Conservation (phyloP, 371 early-diverging fungal genomes). For the Mucor racemosus region DNA sequence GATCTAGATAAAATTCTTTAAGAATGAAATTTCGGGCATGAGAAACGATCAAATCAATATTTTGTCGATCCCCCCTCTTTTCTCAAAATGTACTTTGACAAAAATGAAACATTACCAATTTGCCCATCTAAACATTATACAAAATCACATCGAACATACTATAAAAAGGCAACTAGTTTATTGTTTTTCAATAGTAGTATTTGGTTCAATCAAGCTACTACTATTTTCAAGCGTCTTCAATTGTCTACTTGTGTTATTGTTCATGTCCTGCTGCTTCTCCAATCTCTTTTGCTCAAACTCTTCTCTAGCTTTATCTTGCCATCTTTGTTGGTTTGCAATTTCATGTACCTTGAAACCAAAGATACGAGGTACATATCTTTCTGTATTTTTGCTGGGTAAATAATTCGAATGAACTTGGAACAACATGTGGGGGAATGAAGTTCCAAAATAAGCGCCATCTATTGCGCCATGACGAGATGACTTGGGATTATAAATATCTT, state of each 20-base stretch:
- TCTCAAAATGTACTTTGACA: too few relatives aligned
- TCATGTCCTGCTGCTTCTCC: background rate
- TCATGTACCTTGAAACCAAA: constrained; percentile 94
- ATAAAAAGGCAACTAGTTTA: background rate
- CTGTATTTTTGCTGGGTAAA: constrained; percentile 62
- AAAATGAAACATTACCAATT: too few relatives aligned
- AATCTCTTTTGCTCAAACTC: constrained; percentile 40
- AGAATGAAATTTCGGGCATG: too few relatives aligned
- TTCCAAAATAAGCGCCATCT: constrained; percentile 97
- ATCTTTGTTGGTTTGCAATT: constrained; percentile 79
- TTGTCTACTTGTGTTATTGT: background rate
- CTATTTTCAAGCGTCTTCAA: background rate
- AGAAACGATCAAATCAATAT: too few relatives aligned
- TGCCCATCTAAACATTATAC: too few relatives aligned
- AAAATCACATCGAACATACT: too few relatives aligned
- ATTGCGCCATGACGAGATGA: constrained; percentile 74
- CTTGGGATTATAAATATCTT: constrained; percentile 92
- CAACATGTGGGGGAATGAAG: constrained; percentile 94
- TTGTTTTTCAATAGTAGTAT: background rate
- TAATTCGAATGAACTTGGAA: constrained; percentile 87
- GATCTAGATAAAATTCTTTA: too few relatives aligned
- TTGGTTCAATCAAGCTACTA: background rate
- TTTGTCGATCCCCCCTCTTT: too few relatives aligned
- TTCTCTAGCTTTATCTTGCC: constrained; percentile 81
- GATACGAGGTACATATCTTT: constrained; percentile 88